phyloP scores from a whole-genome alignment of 345 rosid genomes.

The Salix suchowensis region DNA sequence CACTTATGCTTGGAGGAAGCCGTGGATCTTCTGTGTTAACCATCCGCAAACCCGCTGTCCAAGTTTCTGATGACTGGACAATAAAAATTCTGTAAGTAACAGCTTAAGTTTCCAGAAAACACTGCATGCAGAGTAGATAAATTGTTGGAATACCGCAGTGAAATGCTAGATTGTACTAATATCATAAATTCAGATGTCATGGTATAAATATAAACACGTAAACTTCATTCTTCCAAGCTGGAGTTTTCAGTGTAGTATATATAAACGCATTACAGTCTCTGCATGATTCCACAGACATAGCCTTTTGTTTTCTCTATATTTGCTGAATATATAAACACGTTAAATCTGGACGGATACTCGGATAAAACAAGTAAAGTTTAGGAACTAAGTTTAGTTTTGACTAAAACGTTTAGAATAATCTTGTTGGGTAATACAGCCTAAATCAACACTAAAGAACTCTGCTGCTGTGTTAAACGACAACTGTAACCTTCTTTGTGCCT shows the following conservation, averaged over 20 bases:
- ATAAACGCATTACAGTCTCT: background rate
- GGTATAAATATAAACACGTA: background rate
- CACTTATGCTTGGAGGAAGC: slow-evolving; percentile 45
- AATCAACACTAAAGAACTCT: no score
- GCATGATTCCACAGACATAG: background rate
- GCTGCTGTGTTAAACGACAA: no score
- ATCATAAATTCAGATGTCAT: background rate
- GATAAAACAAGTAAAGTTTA: no score
- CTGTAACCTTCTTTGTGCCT: no score
- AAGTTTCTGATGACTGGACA: slow-evolving; percentile 77
- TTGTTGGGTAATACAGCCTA: no score
- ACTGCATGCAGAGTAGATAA: background rate
- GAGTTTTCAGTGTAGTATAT: background rate
- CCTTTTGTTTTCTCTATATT: background rate
- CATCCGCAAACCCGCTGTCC: slow-evolving; percentile 76
- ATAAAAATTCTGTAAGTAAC: slow-evolving; percentile 49
- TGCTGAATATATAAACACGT: no score
- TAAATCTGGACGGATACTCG: no score
- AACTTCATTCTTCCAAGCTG: background rate
- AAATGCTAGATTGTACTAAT: slow-evolving; percentile 3
- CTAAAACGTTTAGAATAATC: no score
- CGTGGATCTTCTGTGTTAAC: slow-evolving; percentile 48
- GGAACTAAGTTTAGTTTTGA: no score
- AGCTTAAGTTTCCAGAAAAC: background rate
- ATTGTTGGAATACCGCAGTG: background rate